Evolutionary conservation across 495 filamentous ascomycete species (phyloP), one percentile per base, ranked within the genome.

Genomic region (Letharia lupina): DNA sequence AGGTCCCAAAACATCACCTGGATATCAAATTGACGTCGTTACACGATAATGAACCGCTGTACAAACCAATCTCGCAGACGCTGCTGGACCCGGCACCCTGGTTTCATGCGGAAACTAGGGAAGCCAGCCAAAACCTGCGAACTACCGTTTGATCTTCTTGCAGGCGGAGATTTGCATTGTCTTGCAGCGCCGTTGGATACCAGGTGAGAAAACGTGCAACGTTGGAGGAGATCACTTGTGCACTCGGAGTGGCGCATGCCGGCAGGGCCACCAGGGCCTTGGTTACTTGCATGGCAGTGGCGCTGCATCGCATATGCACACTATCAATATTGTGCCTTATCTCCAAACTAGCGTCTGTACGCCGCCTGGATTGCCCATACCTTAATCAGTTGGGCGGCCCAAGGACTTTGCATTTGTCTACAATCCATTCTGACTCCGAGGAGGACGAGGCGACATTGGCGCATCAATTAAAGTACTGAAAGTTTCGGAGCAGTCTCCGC

Each of bases 221-320:
- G 35, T 31, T 7, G 42, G 6, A 18, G 13, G 35, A 45, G 4
- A 45, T 40, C 58, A 44, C 11, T 16, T 47, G 52, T 42, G 45
- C 63, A 54, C 42, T 65, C 63, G 58, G 63, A 57, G 40, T 65
- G 54, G 63, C 54, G 63, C 63, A 65, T 48, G 52, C 39, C 45
- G 40, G 20, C 40, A 58, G 23, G 23, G 23, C 23, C 23, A 28
- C 23, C 23, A 33, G 50, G 61, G 23, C 52, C 31, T 56, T 59
- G 9, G 41, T 45, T 8, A 65, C 54, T 65, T 54, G 62, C 62
- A 64, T 56, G 23, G 63, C 40, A 35, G 23, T 28, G 23, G 23
- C 23, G 23, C 16, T 47, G 50, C 63, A 59, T 56, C 35, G 13
- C 41, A 37, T 23, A 39, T 62, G 52, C 52, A 56, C 31, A 2